phyloP scores from a whole-genome alignment of 2,329 filamentous ascomycete species.

The Neonectria neomacrospora region DNA sequence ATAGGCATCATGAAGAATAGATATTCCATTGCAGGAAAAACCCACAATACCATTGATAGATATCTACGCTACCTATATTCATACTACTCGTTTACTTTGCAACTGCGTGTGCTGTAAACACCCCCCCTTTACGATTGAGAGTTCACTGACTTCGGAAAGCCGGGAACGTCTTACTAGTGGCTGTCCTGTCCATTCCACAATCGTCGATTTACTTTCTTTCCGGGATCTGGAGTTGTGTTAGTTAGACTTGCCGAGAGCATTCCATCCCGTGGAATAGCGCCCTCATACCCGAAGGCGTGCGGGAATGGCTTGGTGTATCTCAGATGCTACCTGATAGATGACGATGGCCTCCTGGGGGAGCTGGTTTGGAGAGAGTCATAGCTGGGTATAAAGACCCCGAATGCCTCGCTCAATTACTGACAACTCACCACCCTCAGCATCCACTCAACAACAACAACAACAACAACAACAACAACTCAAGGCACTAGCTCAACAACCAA shows the following conservation, averaged over 20 bases:
- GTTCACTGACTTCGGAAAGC: too few relatives aligned
- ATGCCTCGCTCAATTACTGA: background rate
- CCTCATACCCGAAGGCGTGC: background rate
- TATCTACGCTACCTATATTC: background rate
- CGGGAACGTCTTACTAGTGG: background rate
- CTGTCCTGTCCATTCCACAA: background rate
- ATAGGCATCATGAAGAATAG: background rate
- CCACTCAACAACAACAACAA: background rate
- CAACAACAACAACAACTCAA: background rate
- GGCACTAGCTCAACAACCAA: background rate
- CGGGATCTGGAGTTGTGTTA: background rate
- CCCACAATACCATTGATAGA: background rate
- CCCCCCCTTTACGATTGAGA: background rate
- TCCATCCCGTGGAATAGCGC: background rate
- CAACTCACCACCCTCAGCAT: background rate
- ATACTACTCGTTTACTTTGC: background rate
- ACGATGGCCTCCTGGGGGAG: background rate
- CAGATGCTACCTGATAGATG: background rate
- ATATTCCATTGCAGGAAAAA: background rate
- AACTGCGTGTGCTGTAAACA: background rate
- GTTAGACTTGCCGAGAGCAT: background rate
- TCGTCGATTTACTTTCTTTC: background rate
- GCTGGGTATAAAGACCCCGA: background rate
- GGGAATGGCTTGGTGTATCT: background rate
- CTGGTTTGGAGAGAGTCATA: background rate